Base-by-base conservation (phyloP, 2,329 filamentous ascomycete genomes). In the Metarhizium robertsii region DNA sequence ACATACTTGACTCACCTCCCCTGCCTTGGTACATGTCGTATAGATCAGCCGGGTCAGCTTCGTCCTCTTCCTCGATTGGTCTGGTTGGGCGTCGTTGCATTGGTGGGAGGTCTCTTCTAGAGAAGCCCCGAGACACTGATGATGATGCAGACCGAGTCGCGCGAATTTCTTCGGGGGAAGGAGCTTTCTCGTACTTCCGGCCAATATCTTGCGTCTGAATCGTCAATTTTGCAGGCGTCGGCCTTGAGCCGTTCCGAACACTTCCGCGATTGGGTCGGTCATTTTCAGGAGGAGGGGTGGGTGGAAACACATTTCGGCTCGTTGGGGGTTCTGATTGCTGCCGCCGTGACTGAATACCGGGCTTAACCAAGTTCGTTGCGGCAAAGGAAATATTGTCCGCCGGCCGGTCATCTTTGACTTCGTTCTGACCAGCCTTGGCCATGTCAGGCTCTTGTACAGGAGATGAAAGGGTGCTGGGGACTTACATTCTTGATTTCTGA, bases 221-320 rank as follows among this genome's bases (percentile, higher is more conserved):
- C 61, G 82, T 85, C 58, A 86, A 76, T 62, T 81, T 82, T 29
- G 81, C 76, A n/a, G 79, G 80, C 71, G 79, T 77, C 42, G 81
- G 82, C 60, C 80, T 85, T 50, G 76, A 74, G 2, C 81, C 82
- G 62, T 76, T 84, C 57, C 82, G 80, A 51, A 85, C 79, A n/a
- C 83, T 76, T 53, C 74, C 81, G 25, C 83, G 77, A 60, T 73
- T 79, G 63, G 80, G 74, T 47, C 86, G 87, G 62, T 96, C 91
- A 59, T 83, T 82, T 75, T 99, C 94, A 6, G 94, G 94, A 6
- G 94, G 94, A 45, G 94, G 94, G n/a, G 94, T 97, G n/a, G 94
- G 94, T 18, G 94, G 94, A 75, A 97, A 96, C 59, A 92, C 82
- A 64, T 88, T 89, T 64, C 90, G 85, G 67, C 82, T 83, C 60